Evolutionary conservation across 306 rosid species (phyloP).

Genomic region (Hippophae rhamnoides): DNA sequence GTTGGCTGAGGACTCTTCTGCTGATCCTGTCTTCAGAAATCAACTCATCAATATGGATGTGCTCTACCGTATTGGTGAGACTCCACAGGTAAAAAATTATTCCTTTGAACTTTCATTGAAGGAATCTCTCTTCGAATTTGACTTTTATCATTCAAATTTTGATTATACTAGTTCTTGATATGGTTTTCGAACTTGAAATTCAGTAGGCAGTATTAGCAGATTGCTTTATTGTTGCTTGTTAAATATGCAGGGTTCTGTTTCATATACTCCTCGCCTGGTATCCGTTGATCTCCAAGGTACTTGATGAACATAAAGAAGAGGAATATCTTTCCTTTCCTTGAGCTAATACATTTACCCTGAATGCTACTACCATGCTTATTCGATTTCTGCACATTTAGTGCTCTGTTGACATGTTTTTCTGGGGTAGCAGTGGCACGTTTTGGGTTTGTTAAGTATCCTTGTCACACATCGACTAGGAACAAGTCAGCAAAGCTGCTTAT

Average conservation of each 20-base stretch:
- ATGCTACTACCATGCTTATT: too few relatives aligned
- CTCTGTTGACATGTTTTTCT: too few relatives aligned
- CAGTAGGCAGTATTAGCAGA: too few relatives aligned
- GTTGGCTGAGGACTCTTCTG: constrained; percentile 45
- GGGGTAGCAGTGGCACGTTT: too few relatives aligned
- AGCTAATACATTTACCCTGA: too few relatives aligned
- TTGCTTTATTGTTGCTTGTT: constrained; percentile 3
- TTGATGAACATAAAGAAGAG: neutral
- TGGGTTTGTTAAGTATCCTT: too few relatives aligned
- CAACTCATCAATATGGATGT: constrained; percentile 73
- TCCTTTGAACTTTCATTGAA: neutral
- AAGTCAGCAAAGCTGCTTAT: too few relatives aligned
- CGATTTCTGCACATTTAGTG: too few relatives aligned
- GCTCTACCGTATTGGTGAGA: constrained; percentile 86
- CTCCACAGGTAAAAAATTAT: constrained; percentile 47
- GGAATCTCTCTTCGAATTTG: neutral
- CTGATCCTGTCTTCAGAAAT: constrained; percentile 60
- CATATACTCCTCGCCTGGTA: constrained; percentile 81
- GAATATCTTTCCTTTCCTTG: too few relatives aligned
- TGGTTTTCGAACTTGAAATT: too few relatives aligned
- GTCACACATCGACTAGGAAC: too few relatives aligned
- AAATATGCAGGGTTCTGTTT: constrained; percentile 48
- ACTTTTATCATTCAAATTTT: neutral
- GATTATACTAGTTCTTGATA: neutral
- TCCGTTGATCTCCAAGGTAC: constrained; percentile 77